Percentiles rank a stretch among this genome's conserved stretches.
phyloP scores from a whole-genome alignment of 129 eudicot species.

The Logfia minima region DNA sequence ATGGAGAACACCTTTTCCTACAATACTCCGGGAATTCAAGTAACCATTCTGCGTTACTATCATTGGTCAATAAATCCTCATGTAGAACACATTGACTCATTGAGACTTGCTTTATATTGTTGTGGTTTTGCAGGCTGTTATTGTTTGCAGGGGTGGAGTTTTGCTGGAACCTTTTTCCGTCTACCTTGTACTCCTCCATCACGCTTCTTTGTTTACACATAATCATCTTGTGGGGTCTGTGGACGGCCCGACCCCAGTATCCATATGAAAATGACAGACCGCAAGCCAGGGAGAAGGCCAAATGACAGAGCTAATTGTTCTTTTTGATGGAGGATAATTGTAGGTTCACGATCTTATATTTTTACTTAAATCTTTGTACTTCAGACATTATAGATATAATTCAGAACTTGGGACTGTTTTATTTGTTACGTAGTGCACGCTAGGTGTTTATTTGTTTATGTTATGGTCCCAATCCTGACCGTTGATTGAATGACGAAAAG shows the following conservation, averaged over 20 bases:
- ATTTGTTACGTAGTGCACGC: neutral
- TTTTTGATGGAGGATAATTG: neutral
- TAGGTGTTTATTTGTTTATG: constrained; percentile 4
- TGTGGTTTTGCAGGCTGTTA: constrained; percentile 50
- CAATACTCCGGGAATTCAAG: constrained; percentile 55
- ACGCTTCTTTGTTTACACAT: constrained; percentile 58
- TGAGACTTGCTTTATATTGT: neutral
- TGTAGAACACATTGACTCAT: neutral
- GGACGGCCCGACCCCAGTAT: constrained; percentile 52
- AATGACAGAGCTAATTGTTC: constrained; percentile 29
- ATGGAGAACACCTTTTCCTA: constrained; percentile 85
- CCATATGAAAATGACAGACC: constrained; percentile 46
- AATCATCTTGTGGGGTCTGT: constrained; percentile 67
- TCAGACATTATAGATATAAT: neutral
- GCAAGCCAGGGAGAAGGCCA: constrained; percentile 31
- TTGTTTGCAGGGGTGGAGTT: constrained; percentile 69
- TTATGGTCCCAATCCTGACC: constrained; percentile 4
- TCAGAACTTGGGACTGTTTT: neutral
- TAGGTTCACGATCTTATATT: neutral
- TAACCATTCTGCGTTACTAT: neutral
- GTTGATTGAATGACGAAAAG: neutral
- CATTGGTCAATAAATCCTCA: neutral
- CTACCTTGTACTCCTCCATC: constrained; percentile 58
- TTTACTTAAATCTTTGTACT: neutral
- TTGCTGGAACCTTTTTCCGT: constrained; percentile 88